Base-by-base conservation (phyloP, 1,284 basidiomycete genomes). In the Moniliella sp. region DNA sequence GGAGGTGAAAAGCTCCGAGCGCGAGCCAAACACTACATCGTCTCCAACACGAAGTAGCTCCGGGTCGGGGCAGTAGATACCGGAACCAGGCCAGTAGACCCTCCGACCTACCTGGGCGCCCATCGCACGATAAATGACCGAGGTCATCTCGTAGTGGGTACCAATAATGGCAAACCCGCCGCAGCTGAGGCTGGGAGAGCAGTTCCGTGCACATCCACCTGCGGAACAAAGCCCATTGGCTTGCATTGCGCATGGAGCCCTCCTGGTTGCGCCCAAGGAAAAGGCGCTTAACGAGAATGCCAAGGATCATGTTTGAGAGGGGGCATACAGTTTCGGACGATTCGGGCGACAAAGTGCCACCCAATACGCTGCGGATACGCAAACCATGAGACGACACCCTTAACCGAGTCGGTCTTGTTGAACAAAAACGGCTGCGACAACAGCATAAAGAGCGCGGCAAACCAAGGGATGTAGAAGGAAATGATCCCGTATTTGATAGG, bases 131-230 rank as follows among this genome's bases (percentile, higher is more conserved):
- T 48, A 57, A 29, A 57, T 41, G 28, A 56, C 53, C 30, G 54
- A 57, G 5, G 45, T 47, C 54, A 57, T 57, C 28, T 57, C 54
- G 44, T 57, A 57, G 36, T 57, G 54, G 11, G 54, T 57, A 26
- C 54, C 54, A 18, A 57, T 37, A 27, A 57, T 48, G 19, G 42
- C 39, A 13, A 57, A 40, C 54, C 14, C 47, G 46, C 28, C 46
- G 46, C 15, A 57, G 39, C 16, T 46, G 45, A 4, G 45, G 37
- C 36, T 56, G 54, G n/a, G 42, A 51, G 2, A 56, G 48, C 11
- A 57, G 45, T 40, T 54, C 50, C 27, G 36, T 36, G 32, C 46
- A 46, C 39, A 57, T 39, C 54, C 54, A 57, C 28, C 50, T 44
- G 17, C 54, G 50, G 43, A 57, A 48, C 14, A 57, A 45, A 3